Evolutionary conservation across 305 asterid genomes (phyloP).

Genomic region (Fraxinus baroniana): DNA sequence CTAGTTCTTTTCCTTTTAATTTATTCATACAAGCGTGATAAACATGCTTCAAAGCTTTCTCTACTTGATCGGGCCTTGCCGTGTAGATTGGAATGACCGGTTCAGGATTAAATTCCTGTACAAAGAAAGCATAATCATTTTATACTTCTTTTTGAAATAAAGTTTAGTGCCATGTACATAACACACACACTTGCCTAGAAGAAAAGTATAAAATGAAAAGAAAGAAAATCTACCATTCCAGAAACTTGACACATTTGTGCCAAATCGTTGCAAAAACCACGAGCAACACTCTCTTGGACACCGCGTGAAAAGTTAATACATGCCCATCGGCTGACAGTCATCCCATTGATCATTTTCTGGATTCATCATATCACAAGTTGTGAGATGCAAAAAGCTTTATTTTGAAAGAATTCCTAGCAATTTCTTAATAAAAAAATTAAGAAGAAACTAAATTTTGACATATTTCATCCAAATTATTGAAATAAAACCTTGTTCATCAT

Average conservation of each 20-base stretch:
- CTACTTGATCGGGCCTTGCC: conserved; percentile 93
- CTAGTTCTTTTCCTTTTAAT: conserved; percentile 90
- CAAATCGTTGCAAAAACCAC: conserved; percentile 88
- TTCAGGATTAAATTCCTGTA: conserved; percentile 80
- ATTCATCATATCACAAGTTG: conserved; percentile 10
- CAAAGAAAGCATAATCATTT: conserved; percentile 15
- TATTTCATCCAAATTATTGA: conserved; percentile 8
- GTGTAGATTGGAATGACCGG: conserved; percentile 82
- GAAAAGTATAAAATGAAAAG: neutral
- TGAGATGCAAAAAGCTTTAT: neutral
- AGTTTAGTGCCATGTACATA: neutral
- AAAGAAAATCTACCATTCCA: conserved; percentile 69
- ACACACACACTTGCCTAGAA: neutral
- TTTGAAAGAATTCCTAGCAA: neutral
- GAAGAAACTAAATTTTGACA: conserved; percentile 9
- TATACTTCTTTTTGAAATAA: neutral
- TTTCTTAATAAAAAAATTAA: neutral
- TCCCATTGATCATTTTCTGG: conserved; percentile 98
- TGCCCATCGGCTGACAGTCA: conserved; percentile 95
- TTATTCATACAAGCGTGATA: conserved; percentile 71
- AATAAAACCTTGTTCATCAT: conserved; percentile 90
- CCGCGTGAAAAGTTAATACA: conserved; percentile 94
- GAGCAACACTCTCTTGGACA: conserved; percentile 94
- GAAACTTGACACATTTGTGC: conserved; percentile 99
- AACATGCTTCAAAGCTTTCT: conserved; percentile 89